Percentiles rank a stretch among this genome's conserved stretches.
These are phyloP conservation scores for Cicer bijugum DNA, from an alignment of 306 rosid genomes.

Conservation along the genomic window DNA sequence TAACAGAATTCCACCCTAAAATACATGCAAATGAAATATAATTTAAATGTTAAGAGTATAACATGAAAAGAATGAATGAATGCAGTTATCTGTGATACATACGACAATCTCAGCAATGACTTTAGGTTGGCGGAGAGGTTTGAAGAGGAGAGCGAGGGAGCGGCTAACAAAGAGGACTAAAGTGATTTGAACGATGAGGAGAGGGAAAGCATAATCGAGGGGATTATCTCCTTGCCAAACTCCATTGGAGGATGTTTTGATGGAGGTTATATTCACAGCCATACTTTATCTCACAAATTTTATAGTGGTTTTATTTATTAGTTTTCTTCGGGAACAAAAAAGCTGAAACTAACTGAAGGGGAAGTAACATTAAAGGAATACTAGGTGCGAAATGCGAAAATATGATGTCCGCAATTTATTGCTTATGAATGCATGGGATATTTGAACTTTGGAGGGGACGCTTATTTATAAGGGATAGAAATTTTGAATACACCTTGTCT, in stretches of 20 bases:
- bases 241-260: slow-evolving; percentile 73
- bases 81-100: slow-evolving; percentile 1
- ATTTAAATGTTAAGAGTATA: background rate
- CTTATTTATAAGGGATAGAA: too few relatives aligned
- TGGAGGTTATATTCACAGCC: slow-evolving; percentile 59
- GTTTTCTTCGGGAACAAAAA: too few relatives aligned
- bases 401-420: too few relatives aligned
- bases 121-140: slow-evolving; percentile 89
- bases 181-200: slow-evolving; percentile 64
- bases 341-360: too few relatives aligned
- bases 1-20: slow-evolving; percentile 80
- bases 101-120: slow-evolving; percentile 84
- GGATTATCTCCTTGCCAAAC: slow-evolving; percentile 89
- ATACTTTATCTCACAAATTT: too few relatives aligned
- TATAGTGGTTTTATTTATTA: too few relatives aligned
- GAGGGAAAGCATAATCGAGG: slow-evolving; percentile 76
- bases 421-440: too few relatives aligned
- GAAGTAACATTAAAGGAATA: too few relatives aligned
- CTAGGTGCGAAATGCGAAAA: too few relatives aligned
- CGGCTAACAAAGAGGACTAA: slow-evolving; percentile 61
- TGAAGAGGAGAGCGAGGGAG: slow-evolving; percentile 67
- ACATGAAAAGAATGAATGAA: too few relatives aligned
- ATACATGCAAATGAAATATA: slow-evolving; percentile 1
- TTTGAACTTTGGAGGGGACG: too few relatives aligned
- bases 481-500: too few relatives aligned